Evolutionary conservation across 768 basidiomycete genomes (phyloP), one percentile per base, ranked within the genome.

Genomic region (Punctularia strigosozonata): DNA sequence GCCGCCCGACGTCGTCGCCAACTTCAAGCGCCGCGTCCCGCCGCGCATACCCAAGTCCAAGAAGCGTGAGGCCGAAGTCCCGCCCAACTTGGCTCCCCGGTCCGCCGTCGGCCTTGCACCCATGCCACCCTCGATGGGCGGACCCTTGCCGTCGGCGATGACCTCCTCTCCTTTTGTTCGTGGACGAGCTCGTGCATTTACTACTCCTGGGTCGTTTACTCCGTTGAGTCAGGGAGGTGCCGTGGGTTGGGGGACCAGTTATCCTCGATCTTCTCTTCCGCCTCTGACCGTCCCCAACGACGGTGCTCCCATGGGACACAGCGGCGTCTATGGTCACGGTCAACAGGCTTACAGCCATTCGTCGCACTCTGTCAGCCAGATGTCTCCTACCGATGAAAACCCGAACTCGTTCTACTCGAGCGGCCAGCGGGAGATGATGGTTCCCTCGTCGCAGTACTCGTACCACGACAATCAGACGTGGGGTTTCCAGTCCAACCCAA

Each of bases 11-110:
- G 82, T 91, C 38, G 85, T 94, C 38, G 80, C 89, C 40, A 88
- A 87, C 59, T 94, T 92, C 67, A 94, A 94, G 62, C 85, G 90
- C 44, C 84, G 90, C 49, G 90, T 95, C 4, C 90, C 89, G 14
- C 90, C 90, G 22, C 88, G 90, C 53, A 74, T 88, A 10, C 87
- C 87, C 25, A 89, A 90, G 52, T 82, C 83, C 8, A 65, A 84
- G 48, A 90, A 89, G 57, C 80, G 83, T 46, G 81, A 88, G 44
- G 56, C 67, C 3, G 75, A 79, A 44, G 78, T 73, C n/a, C 69
- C 75, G n/a, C 56, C 69, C 13, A 76, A 80, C 8, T 80, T 10
- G 33, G 33, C 81, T 7, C 80, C 84, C 0, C 75, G 85, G 45
- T 77, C 82, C n/a, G 76, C 82, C 6, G 71, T 79, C 42, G 77